Percentiles rank a stretch among this genome's conserved stretches.
These are phyloP conservation scores for Aspergillus fructus DNA, from an alignment of 2,329 filamentous ascomycete genomes.

Conservation along the genomic window DNA sequence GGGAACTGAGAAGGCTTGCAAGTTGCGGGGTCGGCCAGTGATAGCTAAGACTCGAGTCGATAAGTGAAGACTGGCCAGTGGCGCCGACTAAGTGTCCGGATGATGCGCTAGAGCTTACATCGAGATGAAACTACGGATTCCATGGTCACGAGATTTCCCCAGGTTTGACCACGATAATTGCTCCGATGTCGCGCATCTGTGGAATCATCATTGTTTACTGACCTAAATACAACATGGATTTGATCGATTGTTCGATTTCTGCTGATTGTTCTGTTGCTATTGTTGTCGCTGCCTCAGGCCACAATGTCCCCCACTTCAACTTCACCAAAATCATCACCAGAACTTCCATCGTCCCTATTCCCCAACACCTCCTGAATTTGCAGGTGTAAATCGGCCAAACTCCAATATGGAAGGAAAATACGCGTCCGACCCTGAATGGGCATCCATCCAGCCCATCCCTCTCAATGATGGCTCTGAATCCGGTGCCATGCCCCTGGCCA, in stretches of 20 bases:
- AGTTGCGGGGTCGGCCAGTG: constrained; percentile 4
- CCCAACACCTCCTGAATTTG: not conserved
- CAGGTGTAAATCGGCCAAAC: not conserved
- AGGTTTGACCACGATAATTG: not conserved
- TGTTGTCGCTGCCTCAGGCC: constrained; percentile 29
- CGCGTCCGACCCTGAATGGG: constrained; percentile 72
- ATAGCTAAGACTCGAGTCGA: not conserved
- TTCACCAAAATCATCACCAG: constrained; percentile 2
- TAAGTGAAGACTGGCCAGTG: not conserved
- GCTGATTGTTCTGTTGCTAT: constrained; percentile 25
- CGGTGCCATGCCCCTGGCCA: constrained; percentile 67
- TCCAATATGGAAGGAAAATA: constrained; percentile 45
- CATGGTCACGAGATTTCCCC: not conserved
- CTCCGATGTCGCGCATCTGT: not conserved
- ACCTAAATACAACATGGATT: not conserved
- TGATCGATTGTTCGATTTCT: not conserved
- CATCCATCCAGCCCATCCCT: constrained; percentile 78
- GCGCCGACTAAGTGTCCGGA: too few relatives aligned
- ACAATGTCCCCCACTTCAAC: constrained; percentile 20
- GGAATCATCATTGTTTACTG: not conserved
- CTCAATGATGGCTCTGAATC: constrained; percentile 70
- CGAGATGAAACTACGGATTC: not conserved
- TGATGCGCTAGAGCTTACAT: too few relatives aligned
- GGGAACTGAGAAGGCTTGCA: not conserved
- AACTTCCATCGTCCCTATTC: constrained; percentile 8